Conservation (phyloP, 225 moss, liverwort and hornwort species). For the Climacium dendroides region DNA sequence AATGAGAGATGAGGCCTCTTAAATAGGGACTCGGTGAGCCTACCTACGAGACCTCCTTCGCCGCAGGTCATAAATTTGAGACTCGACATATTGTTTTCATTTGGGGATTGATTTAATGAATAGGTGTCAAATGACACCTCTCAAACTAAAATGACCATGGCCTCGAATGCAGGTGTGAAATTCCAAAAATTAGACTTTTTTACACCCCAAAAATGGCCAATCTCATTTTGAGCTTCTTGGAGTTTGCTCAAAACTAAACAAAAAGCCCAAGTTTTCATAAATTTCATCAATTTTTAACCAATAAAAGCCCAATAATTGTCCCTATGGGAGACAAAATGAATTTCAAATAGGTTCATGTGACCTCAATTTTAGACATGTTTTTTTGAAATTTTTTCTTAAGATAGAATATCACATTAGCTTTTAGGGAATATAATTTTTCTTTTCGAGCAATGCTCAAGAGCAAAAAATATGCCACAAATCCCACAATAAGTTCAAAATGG, state of each 20-base stretch:
- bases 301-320: too few relatives aligned
- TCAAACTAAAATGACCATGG: neutral
- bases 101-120: too few relatives aligned
- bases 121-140: neutral
- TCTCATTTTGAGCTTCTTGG: neutral
- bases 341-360: too few relatives aligned
- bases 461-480: too few relatives aligned
- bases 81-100: neutral
- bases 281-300: neutral
- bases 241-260: neutral
- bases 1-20: neutral
- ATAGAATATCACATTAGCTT: too few relatives aligned
- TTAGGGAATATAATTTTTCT: too few relatives aligned
- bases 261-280: neutral
- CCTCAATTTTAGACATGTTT: too few relatives aligned
- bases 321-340: too few relatives aligned
- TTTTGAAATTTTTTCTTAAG: too few relatives aligned
- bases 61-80: neutral
- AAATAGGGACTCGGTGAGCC: neutral
- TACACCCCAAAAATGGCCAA: too few relatives aligned
- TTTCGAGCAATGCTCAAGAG: accelerated
- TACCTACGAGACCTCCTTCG: neutral
- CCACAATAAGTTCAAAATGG: too few relatives aligned
- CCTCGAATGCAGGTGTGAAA: neutral
- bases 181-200: neutral